Base-by-base conservation (phyloP, 202 grass and related monocot genomes). In the Bolboschoenoplectus hybrid region DNA sequence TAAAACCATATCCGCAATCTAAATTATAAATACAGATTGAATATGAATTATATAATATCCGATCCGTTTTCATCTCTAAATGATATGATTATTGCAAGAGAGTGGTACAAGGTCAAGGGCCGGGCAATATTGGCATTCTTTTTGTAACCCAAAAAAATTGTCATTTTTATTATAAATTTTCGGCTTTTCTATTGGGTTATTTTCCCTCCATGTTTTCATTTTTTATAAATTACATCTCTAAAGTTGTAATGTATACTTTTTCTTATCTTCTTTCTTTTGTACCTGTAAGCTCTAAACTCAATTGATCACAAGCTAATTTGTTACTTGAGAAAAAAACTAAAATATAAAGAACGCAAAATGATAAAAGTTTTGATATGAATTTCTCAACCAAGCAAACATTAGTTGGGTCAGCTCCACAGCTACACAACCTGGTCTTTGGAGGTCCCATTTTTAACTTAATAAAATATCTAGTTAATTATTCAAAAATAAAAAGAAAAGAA, bases 391-490 rank as follows among this genome's bases (percentile, higher is more conserved):
- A 88, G 72, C 71, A 71, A 2, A 88, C 78, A 79, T 71, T 46
- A 63, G 52, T 87, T 91, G 16, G 26, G 82, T 64, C 39, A 88
- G 46, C n/a, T 77, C 44, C 2, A 67, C 64, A 78, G 55, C 32
- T 84, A 87, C 85, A 82, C 67, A 63, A 62, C 40, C 75, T 90
- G 65, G 65, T 74, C 19, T 91, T 84, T 80, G 88, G 89, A 87
- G 89, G 81, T 43, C 83, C 68, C 86, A 86, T 53, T 51, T 52
- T 66, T 81, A 56, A 57, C 6, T 35, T 78, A 78, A 39, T 57
- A 56, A 5, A 6, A 77, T 77, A 35, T 39, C 11, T 78, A 78
- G 7, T 5, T 16, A 76, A 46, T 51, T 77, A 38, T 17, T 2
- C 49, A 1, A 36, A 53, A 38, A 41, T 2, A 75, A 53, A 2